phyloP scores from a whole-genome alignment of 768 basidiomycete species.

The Tricholoma matsutake region DNA sequence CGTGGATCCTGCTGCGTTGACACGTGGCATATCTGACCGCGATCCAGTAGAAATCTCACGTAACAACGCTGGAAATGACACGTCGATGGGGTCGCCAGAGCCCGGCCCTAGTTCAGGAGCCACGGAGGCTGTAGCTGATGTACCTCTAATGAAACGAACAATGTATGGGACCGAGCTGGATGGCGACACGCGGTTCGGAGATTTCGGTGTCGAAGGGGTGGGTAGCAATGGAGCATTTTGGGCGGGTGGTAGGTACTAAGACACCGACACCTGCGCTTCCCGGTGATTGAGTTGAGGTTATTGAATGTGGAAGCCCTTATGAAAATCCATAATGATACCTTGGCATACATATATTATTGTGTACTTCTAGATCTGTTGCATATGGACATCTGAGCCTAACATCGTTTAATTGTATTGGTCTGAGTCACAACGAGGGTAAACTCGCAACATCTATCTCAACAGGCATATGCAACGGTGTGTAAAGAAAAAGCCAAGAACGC shows the following conservation, averaged over 20 bases:
- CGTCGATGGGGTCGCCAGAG: slow-evolving; percentile 40
- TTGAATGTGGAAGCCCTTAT: background rate
- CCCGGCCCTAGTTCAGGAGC: slow-evolving; percentile 21
- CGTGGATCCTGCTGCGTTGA: slow-evolving; percentile 40
- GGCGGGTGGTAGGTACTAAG: slow-evolving; percentile 47
- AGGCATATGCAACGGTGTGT: slow-evolving; percentile 9
- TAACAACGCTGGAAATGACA: slow-evolving; percentile 43
- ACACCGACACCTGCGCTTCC: background rate
- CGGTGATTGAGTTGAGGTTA: background rate
- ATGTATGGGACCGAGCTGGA: slow-evolving; percentile 86
- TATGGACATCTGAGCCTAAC: background rate
- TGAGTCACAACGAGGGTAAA: slow-evolving; percentile 18
- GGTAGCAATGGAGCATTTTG: slow-evolving; percentile 61
- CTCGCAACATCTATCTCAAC: slow-evolving; percentile 4
- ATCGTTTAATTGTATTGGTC: background rate
- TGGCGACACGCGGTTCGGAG: slow-evolving; percentile 79
- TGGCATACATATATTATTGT: background rate
- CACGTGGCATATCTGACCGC: slow-evolving; percentile 23
- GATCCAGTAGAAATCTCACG: slow-evolving; percentile 32
- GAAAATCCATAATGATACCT: background rate
- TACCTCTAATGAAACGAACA: slow-evolving; percentile 55
- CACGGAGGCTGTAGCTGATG: slow-evolving; percentile 20
- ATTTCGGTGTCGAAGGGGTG: slow-evolving; percentile 78
- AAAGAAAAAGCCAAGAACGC: slow-evolving; percentile 3
- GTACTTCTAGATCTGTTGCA: background rate